Evolutionary conservation across 2,329 filamentous ascomycete species (phyloP).

Genomic region (Akanthomyces uredinophilus): DNA sequence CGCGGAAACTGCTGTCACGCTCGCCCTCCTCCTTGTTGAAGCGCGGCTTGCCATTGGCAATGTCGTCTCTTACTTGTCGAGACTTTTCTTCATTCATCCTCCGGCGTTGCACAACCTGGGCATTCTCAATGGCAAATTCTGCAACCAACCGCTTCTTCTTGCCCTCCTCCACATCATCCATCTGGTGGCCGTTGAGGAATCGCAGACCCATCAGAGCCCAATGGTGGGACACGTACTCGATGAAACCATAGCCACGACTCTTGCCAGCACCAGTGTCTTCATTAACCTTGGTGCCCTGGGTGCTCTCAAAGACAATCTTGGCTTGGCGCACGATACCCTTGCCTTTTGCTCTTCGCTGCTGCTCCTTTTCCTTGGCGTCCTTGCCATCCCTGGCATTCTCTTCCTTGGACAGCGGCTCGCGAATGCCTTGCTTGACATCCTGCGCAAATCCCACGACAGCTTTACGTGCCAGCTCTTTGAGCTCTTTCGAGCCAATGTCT

Average conservation of each 20-base stretch:
- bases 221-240: constrained; percentile 91
- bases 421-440: constrained; percentile 74
- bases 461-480: constrained; percentile 85
- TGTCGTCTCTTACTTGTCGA: constrained; percentile 19
- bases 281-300: constrained; percentile 75
- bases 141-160: constrained; percentile 87
- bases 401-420: constrained; percentile 80
- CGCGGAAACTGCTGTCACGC: neutral
- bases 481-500: constrained; percentile 74
- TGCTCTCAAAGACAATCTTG: constrained; percentile 89
- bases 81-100: constrained; percentile 33
- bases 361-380: constrained; percentile 75
- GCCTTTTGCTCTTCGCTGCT: constrained; percentile 70
- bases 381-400: constrained; percentile 76
- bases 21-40: constrained; percentile 30
- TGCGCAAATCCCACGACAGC: constrained; percentile 92
- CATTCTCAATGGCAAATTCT: constrained; percentile 97
- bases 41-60: neutral
- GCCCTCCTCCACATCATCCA: constrained; percentile 54
- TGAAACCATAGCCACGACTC: constrained; percentile 92
- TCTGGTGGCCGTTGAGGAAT: constrained; percentile 77
- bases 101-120: constrained; percentile 83
- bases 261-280: constrained; percentile 74
- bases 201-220: constrained; percentile 91
- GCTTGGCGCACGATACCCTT: constrained; percentile 87